Percentiles rank a stretch among this genome's conserved stretches.
Conservation (phyloP, 192 early-diverging fungal genomes). For the Rhizoclosmatium globosum region DNA sequence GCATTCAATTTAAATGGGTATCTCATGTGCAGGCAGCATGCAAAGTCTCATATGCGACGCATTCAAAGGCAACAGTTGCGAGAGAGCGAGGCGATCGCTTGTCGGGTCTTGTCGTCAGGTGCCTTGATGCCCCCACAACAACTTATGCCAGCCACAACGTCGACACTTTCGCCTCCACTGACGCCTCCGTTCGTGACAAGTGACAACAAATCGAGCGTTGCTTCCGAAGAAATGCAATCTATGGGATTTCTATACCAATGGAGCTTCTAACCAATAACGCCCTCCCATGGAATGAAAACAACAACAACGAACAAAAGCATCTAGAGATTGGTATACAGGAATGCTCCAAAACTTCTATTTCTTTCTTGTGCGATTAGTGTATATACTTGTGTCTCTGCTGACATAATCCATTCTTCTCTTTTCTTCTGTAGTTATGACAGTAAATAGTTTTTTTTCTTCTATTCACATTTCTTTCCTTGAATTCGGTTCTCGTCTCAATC, state of each 20-base stretch:
- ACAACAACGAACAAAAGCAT: background rate
- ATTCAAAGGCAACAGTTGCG: background rate
- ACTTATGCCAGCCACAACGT: background rate
- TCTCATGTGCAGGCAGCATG: slow-evolving; percentile 1
- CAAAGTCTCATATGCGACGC: slow-evolving; percentile 14
- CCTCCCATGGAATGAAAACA: background rate
- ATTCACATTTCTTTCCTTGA: no score
- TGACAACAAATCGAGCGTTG: no score
- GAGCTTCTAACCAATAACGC: no score
- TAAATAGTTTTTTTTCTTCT: no score
- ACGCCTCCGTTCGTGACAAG: background rate
- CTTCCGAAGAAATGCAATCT: no score
- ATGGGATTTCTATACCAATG: no score
- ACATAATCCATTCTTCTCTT: no score
- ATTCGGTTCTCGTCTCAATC: no score
- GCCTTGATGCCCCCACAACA: background rate
- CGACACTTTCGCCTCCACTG: background rate
- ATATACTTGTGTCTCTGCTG: no score
- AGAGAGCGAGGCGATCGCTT: slow-evolving; percentile 16
- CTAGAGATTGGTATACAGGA: background rate
- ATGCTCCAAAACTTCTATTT: slow-evolving; percentile 3
- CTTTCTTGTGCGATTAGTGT: slow-evolving; percentile 1
- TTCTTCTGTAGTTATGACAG: no score
- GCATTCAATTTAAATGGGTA: background rate
- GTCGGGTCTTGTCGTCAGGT: background rate